phyloP scores from a whole-genome alignment of 2,329 filamentous ascomycete species.

The Fusarium sterilihyphosum region DNA sequence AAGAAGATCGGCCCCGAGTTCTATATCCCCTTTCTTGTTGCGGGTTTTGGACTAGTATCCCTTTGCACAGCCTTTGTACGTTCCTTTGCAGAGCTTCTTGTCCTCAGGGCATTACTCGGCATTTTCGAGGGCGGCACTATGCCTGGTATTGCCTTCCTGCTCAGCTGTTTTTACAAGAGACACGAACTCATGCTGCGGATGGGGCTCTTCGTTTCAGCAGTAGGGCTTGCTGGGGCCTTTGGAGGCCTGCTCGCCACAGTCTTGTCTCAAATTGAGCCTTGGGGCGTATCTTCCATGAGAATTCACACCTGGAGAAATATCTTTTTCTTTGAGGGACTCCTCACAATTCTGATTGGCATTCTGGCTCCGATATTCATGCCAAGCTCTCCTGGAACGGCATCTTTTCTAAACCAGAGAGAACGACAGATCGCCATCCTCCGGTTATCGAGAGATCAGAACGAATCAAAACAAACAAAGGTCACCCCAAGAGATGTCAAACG shows the following conservation, averaged over 20 bases:
- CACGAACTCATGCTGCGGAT: neutral
- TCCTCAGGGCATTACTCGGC: constrained; percentile 67
- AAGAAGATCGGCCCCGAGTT: constrained; percentile 74
- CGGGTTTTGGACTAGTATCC: constrained; percentile 62
- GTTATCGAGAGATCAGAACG: neutral
- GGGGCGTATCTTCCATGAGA: neutral
- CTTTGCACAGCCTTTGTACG: constrained; percentile 62
- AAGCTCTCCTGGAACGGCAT: neutral
- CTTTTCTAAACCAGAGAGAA: neutral
- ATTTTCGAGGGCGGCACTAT: constrained; percentile 73
- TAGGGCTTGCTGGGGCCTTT: neutral
- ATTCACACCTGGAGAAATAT: neutral
- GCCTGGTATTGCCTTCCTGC: constrained; percentile 54
- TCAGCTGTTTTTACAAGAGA: constrained; percentile 71
- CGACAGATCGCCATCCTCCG: neutral
- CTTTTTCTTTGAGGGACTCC: neutral
- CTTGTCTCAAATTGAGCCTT: neutral
- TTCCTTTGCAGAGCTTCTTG: constrained; percentile 58
- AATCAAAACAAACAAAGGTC: neutral
- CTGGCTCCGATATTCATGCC: neutral
- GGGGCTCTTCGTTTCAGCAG: neutral
- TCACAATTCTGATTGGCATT: neutral
- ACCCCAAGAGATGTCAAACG: neutral
- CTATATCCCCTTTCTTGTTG: constrained; percentile 81
- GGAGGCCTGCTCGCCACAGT: neutral